phyloP scores from a whole-genome alignment of 2,329 filamentous ascomycete species.

The Penicillium polonicum region DNA sequence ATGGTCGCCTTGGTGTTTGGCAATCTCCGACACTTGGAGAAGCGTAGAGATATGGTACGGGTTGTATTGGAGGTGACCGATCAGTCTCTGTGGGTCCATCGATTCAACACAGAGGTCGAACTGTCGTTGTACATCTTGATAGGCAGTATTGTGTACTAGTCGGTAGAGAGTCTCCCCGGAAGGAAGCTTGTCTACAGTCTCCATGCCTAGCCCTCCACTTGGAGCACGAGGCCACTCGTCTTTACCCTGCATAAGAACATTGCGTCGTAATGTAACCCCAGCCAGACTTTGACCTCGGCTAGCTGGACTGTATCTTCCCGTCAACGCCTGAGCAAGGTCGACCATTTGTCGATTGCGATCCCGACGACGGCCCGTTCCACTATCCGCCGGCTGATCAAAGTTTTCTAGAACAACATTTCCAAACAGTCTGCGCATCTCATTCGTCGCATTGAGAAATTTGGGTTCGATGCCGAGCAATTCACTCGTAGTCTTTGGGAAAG shows the following conservation, averaged over 20 bases:
- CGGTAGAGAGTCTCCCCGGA: conserved; percentile 70
- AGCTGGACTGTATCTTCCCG: conserved; percentile 53
- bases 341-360: conserved; percentile 53
- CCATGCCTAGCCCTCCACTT: conserved; percentile 82
- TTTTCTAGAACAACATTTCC: conserved; percentile 63
- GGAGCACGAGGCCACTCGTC: conserved; percentile 81
- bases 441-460: conserved; percentile 76
- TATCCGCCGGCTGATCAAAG: conserved; percentile 52
- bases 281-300: conserved; percentile 64
- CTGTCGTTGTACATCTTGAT: conserved; percentile 70
- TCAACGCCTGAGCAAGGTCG: conserved; percentile 56
- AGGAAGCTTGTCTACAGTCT: conserved; percentile 55
- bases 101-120: conserved; percentile 79
- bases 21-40: conserved; percentile 89
- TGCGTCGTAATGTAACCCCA: conserved; percentile 70
- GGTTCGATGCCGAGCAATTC: conserved; percentile 63
- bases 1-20: conserved; percentile 86
- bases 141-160: conserved; percentile 71
- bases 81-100: conserved; percentile 80
- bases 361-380: conserved; percentile 50
- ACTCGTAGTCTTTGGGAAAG: conserved; percentile 44
- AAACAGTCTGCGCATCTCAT: conserved; percentile 83
- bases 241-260: conserved; percentile 81
- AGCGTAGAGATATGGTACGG: conserved; percentile 92
- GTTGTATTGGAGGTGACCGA: conserved; percentile 69